phyloP scores from a whole-genome alignment of 805 yeast genomes.

The Lachancea sp. region DNA sequence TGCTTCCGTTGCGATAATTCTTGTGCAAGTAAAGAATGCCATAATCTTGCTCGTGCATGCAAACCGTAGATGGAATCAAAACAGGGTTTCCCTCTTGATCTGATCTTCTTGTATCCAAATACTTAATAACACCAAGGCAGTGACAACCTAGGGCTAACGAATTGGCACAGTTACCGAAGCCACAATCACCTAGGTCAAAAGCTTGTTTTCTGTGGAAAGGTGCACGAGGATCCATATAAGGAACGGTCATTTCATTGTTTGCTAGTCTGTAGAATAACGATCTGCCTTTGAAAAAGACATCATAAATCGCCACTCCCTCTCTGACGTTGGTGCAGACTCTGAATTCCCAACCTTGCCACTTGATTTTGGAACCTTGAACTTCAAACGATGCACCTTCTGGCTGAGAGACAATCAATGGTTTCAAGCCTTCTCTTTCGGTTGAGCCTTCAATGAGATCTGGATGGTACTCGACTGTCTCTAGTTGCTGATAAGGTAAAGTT shows the following conservation, averaged over 20 bases:
- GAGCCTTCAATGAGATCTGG: conserved; percentile 58
- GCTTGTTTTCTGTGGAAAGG: conserved; percentile 86
- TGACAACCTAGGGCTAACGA: conserved; percentile 69
- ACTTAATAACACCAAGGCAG: conserved; percentile 73
- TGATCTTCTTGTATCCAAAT: conserved; percentile 55
- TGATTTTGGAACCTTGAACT: conserved; percentile 51
- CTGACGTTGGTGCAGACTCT: conserved; percentile 62
- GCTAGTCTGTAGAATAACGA: conserved; percentile 67
- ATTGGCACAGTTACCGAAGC: conserved; percentile 71
- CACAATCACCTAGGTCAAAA: conserved; percentile 79
- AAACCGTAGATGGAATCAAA: conserved; percentile 60
- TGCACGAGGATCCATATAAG: conserved; percentile 78
- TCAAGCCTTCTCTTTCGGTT: conserved; percentile 44
- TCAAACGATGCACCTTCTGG: conserved; percentile 77
- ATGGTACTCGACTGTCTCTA: conserved; percentile 62
- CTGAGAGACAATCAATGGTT: conserved; percentile 63
- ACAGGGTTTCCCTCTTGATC: conserved; percentile 56
- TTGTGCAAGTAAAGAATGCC: conserved; percentile 74
- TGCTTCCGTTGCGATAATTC: conserved; percentile 64
- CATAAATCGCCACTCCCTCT: conserved; percentile 75
- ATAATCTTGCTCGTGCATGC: conserved; percentile 76
- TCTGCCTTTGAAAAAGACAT: conserved; percentile 69
- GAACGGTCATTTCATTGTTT: conserved; percentile 80
- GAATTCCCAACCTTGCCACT: conserved; percentile 84
- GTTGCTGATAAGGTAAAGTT: conserved; percentile 56